Evolutionary conservation across 768 basidiomycete genomes (phyloP).

Genomic region (Imleria badia): DNA sequence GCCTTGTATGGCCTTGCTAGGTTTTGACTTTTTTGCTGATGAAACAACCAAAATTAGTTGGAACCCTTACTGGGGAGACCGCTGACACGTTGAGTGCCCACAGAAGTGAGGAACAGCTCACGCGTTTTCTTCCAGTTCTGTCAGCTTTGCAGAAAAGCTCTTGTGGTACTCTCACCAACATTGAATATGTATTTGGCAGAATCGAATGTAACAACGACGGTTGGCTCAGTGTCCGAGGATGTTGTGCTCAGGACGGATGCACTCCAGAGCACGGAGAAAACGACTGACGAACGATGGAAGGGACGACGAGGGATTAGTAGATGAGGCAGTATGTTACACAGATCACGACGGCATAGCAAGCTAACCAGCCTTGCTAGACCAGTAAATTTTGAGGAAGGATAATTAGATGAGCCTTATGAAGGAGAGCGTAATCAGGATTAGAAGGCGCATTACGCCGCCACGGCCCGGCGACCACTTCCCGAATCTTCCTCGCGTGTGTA

Average conservation of each 20-base stretch:
- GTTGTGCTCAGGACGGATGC: conserved; percentile 55
- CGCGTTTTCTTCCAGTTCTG: conserved; percentile 65
- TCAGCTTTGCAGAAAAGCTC: conserved; percentile 69
- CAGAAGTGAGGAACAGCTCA: conserved; percentile 71
- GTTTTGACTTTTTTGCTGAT: no score
- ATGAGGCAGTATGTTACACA: conserved; percentile 26
- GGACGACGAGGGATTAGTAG: conserved; percentile 4
- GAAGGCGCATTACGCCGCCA: no score
- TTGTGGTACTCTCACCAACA: conserved; percentile 75
- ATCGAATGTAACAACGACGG: conserved; percentile 73
- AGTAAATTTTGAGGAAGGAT: background rate
- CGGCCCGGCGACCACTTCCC: no score
- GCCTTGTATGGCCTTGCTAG: no score
- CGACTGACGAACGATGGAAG: conserved; percentile 17
- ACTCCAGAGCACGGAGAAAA: conserved; percentile 55
- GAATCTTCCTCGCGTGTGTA: no score
- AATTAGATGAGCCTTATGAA: no score
- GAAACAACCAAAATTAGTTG: no score
- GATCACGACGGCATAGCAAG: conserved; percentile 26
- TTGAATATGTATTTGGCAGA: conserved; percentile 87
- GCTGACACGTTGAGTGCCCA: conserved; percentile 57
- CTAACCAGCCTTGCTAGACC: conserved; percentile 22
- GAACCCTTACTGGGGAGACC: conserved; percentile 68
- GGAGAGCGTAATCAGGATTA: no score
- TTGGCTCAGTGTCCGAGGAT: conserved; percentile 80